These are phyloP conservation scores for Monilinia fructicola DNA, from an alignment of 2,329 filamentous ascomycete genomes.

Conservation along the genomic window DNA sequence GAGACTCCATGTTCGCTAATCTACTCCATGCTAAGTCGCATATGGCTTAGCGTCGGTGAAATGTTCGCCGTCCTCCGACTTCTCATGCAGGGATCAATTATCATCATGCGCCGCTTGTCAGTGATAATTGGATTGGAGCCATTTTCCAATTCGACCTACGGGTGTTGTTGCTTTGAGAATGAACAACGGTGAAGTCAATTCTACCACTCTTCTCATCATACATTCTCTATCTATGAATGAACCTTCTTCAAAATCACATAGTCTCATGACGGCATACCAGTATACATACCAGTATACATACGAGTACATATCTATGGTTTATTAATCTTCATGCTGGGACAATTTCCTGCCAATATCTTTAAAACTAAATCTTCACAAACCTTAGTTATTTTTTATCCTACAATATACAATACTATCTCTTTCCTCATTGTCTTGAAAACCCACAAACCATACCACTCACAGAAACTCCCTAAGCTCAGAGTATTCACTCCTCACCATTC, in stretches of 20 bases:
- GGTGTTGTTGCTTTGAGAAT: background rate
- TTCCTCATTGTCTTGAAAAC: background rate
- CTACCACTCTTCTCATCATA: background rate
- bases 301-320: background rate
- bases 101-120: conserved; percentile 8
- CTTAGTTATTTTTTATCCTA: conserved; percentile 14
- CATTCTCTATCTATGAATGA: background rate
- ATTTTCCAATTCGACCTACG: background rate
- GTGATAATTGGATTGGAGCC: background rate
- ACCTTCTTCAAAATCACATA: background rate
- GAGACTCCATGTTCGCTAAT: too few species aligned
- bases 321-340: conserved; percentile 6
- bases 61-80: background rate
- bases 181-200: background rate
- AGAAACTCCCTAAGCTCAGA: background rate
- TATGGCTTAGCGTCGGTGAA: background rate
- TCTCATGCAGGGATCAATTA: conserved; percentile 7
- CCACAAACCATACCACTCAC: conserved; percentile 1
- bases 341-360: background rate
- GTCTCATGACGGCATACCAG: background rate
- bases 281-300: background rate
- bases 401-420: background rate
- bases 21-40: background rate
- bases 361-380: conserved; percentile 6
- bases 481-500: background rate